Evolutionary conservation across 192 early-diverging fungal species (phyloP), one percentile per base, ranked within the genome.

Genomic region (Entomortierella parvispora): DNA sequence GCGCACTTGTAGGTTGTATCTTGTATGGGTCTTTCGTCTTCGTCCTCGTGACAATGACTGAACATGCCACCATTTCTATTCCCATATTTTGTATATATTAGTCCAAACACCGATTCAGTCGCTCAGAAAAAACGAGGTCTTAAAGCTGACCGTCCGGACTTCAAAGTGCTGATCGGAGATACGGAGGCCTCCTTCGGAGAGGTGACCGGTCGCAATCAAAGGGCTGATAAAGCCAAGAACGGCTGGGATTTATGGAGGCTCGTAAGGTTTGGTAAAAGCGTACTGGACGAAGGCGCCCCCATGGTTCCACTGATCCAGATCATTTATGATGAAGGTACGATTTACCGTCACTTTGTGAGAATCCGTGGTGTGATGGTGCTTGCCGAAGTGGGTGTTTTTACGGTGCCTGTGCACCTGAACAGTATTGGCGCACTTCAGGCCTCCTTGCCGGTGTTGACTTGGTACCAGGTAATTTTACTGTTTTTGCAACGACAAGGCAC

Each of bases 401-500:
- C 48, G 8, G 48, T 62, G 14, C 61, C 61, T 3, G 51, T 51
- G 46, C 49, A 51, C 34, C 18, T 62, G 26, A 51, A 45, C 31
- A 34, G 3, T 42, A 18, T 62, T 37, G 61, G 32, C 29, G 1
- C 47, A 7, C 37, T 62, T 2, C 61, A 62, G 34, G 49, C 61
- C 4, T 62, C 61, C 0, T 10, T 62, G 29, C 61, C 32, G 10
- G 32, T 51, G 9, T 49, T 62, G 20, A 20, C 49, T 7, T 62
- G 61, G 61, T 51, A 51, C 33, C 15, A 61, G 59, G 59, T 61
- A 61, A 61, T 61, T 22, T 3, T 47, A 53, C n/a, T n/a, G n/a
- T 53, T 6, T 53, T 29, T 31, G 32, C 9, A 53, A 12, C 26
- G 28, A 53, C 26, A 53, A 53, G n/a, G 51, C n/a, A 53, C 51